Percentiles rank a stretch among this genome's conserved stretches.
Conservation (phyloP, 768 basidiomycete genomes). For the Inosperma sp. region DNA sequence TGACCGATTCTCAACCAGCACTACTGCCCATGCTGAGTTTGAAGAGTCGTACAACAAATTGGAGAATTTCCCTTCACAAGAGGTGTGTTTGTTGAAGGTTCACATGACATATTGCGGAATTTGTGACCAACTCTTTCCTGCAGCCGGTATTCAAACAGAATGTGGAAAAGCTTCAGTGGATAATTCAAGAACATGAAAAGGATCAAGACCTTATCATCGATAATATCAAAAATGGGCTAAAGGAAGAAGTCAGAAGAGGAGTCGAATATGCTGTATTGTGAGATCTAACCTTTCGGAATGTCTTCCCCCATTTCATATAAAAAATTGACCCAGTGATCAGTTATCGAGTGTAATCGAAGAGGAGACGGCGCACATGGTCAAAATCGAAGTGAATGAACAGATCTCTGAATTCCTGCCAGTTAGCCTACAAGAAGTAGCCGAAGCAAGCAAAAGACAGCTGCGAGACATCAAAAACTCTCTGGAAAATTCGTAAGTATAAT, state of each 20-base stretch:
- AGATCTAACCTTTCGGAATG: not conserved
- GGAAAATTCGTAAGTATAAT: conserved; percentile 47
- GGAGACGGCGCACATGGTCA: conserved; percentile 42
- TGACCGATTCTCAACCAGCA: too few species aligned
- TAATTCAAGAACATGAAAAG: conserved; percentile 19
- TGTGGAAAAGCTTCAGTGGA: conserved; percentile 17
- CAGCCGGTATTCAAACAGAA: conserved; percentile 2
- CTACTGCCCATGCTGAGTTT: too few species aligned
- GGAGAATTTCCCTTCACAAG: not conserved
- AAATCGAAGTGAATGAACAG: conserved; percentile 44
- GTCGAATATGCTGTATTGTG: conserved; percentile 17
- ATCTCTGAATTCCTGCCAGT: conserved; percentile 46
- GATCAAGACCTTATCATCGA: conserved; percentile 10
- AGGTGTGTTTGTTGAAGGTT: too few species aligned
- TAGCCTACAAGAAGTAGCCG: conserved; percentile 40
- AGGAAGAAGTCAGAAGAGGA: conserved; percentile 17
- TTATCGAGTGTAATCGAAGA: conserved; percentile 37
- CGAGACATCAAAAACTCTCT: conserved; percentile 42
- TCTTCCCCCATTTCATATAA: not conserved
- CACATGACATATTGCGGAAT: too few species aligned
- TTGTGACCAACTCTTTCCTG: too few species aligned
- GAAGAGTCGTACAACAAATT: too few species aligned
- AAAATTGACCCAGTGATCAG: conserved; percentile 22
- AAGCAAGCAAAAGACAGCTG: conserved; percentile 41
- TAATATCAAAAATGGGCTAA: conserved; percentile 15